Conservation (phyloP, 2,329 filamentous ascomycete species). For the Clonostachys sp. region DNA sequence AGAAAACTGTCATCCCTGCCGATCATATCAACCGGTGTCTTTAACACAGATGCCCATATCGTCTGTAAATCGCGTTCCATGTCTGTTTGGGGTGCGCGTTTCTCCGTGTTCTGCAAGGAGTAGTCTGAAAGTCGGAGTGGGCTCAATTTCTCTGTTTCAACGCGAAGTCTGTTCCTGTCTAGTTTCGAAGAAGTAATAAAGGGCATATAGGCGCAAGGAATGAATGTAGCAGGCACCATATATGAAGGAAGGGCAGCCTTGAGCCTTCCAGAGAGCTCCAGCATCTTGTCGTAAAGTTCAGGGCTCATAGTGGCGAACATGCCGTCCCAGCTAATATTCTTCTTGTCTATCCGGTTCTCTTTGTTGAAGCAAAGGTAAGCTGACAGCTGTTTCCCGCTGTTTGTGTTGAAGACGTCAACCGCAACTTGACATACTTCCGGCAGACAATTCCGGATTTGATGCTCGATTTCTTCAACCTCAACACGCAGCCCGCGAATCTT, state of each 20-base stretch:
- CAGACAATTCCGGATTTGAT: background rate
- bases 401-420: background rate
- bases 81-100: background rate
- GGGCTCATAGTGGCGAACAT: slow-evolving; percentile 5
- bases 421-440: background rate
- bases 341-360: background rate
- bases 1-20: slow-evolving; percentile 6
- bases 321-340: background rate
- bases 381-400: background rate
- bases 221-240: slow-evolving; percentile 11
- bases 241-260: slow-evolving; percentile 7
- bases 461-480: slow-evolving; percentile 2
- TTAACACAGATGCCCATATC: background rate
- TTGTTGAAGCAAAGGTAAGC: slow-evolving; percentile 3
- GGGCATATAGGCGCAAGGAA: slow-evolving; percentile 10
- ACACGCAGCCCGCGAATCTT: slow-evolving; percentile 3
- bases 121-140: background rate
- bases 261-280: slow-evolving; percentile 7
- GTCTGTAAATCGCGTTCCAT: background rate
- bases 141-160: background rate
- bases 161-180: slow-evolving; percentile 5
- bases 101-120: background rate
- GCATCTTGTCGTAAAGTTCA: slow-evolving; percentile 4
- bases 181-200: slow-evolving; percentile 10
- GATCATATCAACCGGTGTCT: slow-evolving; percentile 12